These are phyloP conservation scores for Oryza nivara DNA, from an alignment of 176 grass and related monocot species.

Conservation along the genomic window DNA sequence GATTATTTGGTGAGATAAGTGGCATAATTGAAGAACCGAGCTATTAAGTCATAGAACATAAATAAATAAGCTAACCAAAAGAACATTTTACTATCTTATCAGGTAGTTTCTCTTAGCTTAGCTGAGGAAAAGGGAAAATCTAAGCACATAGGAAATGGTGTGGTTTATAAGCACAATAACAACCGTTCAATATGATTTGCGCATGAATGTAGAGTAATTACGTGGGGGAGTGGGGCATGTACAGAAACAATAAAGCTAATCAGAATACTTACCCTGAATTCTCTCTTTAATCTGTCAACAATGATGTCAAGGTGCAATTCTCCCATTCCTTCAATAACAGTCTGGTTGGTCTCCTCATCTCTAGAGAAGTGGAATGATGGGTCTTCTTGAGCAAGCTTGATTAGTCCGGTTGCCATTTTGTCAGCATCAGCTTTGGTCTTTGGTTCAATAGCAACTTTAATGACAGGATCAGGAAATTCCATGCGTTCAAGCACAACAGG, in stretches of 20 bases:
- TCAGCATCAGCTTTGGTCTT: constrained; percentile 98
- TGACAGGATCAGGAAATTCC: constrained; percentile 99
- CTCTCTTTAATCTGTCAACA: constrained; percentile 87
- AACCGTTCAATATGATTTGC: background rate
- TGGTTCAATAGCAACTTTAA: constrained; percentile 99
- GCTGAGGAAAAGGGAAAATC: background rate
- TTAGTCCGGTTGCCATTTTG: constrained; percentile 89
- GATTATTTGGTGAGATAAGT: background rate
- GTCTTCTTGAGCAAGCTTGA: constrained; percentile 96
- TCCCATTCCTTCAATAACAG: constrained; percentile 99
- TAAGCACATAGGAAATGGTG: background rate
- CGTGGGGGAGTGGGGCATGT: background rate
- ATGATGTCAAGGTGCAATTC: constrained; percentile 99
- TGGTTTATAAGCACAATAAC: background rate
- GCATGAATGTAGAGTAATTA: constrained; percentile 15
- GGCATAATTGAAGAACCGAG: background rate
- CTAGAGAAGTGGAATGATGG: constrained; percentile 99
- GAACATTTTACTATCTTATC: constrained; percentile 9
- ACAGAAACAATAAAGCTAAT: constrained; percentile 18
- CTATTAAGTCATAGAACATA: background rate
- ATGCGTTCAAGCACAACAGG: constrained; percentile 93
- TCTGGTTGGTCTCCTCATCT: constrained; percentile 98
- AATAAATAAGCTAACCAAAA: constrained; percentile 14
- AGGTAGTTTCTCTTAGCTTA: background rate
- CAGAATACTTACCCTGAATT: constrained; percentile 78